These are phyloP conservation scores for Russula emetica DNA, from an alignment of 768 basidiomycete species.

Conservation along the genomic window DNA sequence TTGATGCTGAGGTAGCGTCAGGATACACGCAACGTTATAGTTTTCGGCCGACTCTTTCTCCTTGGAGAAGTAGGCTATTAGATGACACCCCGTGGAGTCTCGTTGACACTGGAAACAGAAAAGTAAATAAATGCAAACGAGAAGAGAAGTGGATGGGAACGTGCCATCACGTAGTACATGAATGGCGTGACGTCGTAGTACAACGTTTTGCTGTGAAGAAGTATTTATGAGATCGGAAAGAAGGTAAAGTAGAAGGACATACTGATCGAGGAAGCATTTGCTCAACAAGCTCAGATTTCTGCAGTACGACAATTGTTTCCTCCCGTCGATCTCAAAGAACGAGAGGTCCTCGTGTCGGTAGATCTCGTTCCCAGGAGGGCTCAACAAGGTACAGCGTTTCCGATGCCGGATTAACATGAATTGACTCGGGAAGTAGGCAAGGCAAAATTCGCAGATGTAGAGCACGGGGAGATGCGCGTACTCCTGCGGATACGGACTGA, in stretches of 20 bases:
- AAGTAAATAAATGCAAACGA: conserved; percentile 3
- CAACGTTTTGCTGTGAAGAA: conserved; percentile 74
- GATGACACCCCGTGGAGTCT: conserved; percentile 86
- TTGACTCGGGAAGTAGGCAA: conserved; percentile 84
- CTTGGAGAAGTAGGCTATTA: conserved; percentile 98
- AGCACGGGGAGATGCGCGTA: conserved; percentile 93
- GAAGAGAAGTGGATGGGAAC: conserved; percentile 25
- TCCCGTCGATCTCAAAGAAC: conserved; percentile 98
- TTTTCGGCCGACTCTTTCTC: conserved; percentile 98
- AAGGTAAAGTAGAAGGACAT: conserved; percentile 36
- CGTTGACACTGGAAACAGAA: conserved; percentile 56
- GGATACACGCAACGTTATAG: conserved; percentile 98
- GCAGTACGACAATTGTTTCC: conserved; percentile 94
- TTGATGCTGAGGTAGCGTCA: conserved; percentile 98
- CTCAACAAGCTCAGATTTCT: conserved; percentile 93
- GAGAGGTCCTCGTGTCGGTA: conserved; percentile 97
- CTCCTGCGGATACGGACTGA: conserved; percentile 97
- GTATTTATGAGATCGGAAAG: conserved; percentile 1
- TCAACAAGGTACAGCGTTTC: conserved; percentile 81
- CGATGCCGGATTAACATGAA: conserved; percentile 93
- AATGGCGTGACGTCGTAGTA: conserved; percentile 99
- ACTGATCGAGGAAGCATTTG: conserved; percentile 99
- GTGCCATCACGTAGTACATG: conserved; percentile 98
- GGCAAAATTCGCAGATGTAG: conserved; percentile 98
- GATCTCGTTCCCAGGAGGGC: conserved; percentile 99